Evolutionary conservation across 1,284 basidiomycete genomes (phyloP).

Genomic region (Malassezia japonica): DNA sequence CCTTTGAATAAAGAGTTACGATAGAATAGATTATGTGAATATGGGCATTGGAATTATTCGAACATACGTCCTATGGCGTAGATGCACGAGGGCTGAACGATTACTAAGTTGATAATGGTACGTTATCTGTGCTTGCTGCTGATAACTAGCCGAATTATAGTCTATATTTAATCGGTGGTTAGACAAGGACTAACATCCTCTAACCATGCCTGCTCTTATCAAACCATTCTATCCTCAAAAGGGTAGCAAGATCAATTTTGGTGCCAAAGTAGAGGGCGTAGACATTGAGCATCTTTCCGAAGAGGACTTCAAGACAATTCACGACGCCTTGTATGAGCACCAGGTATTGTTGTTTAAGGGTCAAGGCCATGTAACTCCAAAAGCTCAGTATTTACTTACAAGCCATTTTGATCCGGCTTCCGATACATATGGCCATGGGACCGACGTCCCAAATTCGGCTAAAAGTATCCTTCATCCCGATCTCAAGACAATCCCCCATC

Average conservation of each 20-base stretch:
- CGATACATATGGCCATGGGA: constrained; percentile 9
- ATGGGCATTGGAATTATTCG: no score
- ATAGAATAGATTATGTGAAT: no score
- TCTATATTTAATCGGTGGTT: no score
- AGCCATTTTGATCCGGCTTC: constrained; percentile 4
- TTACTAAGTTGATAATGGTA: no score
- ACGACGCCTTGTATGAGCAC: constrained; percentile 9
- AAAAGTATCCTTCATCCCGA: constrained; percentile 45
- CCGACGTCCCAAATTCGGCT: constrained; percentile 1
- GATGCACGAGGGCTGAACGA: no score
- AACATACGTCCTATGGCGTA: no score
- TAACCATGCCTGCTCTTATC: not conserved
- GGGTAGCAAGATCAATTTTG: not conserved
- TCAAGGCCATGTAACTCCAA: constrained; percentile 8
- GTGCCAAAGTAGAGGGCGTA: not conserved
- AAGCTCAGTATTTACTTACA: constrained; percentile 8
- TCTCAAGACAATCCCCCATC: constrained; percentile 44
- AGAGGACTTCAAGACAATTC: constrained; percentile 3
- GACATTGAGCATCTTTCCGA: constrained; percentile 4
- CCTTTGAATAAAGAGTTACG: no score
- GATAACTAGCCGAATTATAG: no score
- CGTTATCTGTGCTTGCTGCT: no score
- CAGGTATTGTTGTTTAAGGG: constrained; percentile 7
- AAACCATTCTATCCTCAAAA: not conserved
- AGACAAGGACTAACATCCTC: no score